phyloP scores from a whole-genome alignment of 306 rosid genomes.

The Prunus padus region DNA sequence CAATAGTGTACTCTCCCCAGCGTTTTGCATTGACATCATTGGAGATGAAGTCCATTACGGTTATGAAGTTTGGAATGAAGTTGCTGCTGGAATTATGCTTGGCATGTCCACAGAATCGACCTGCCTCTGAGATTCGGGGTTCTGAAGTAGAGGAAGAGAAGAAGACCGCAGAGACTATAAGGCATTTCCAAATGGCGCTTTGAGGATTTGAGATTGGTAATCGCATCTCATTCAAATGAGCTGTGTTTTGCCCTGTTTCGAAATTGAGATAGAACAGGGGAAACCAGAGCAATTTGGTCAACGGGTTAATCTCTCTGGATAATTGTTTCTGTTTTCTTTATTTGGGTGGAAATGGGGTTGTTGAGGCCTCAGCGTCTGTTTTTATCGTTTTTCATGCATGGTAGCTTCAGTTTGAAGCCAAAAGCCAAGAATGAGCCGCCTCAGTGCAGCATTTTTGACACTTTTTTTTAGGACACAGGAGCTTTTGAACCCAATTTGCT shows the following conservation, averaged over 20 bases:
- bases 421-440: not conserved
- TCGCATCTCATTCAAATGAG: slow-evolving; percentile 25
- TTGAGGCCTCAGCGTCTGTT: not conserved
- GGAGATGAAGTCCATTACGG: slow-evolving; percentile 32
- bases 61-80: slow-evolving; percentile 15
- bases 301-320: not conserved
- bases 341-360: not conserved
- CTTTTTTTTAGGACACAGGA: not conserved
- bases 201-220: not conserved
- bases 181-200: slow-evolving; percentile 1
- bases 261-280: not conserved
- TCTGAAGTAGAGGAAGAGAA: slow-evolving; percentile 8
- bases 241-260: not conserved
- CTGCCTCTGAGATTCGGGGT: slow-evolving; percentile 5
- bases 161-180: slow-evolving; percentile 1
- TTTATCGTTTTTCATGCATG: not conserved
- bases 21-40: slow-evolving; percentile 11
- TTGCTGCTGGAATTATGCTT: not conserved
- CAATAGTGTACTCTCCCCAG: slow-evolving; percentile 24
- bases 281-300: not conserved
- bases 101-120: slow-evolving; percentile 30
- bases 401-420: not conserved
- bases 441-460: not conserved
- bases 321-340: too few species aligned
- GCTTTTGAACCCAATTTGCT: not conserved